A percentile compares a stretch with the other conserved stretches of the same genome.
Conservation (phyloP, 352 stramenopile genomes). For the Globisporangium lucens region DNA sequence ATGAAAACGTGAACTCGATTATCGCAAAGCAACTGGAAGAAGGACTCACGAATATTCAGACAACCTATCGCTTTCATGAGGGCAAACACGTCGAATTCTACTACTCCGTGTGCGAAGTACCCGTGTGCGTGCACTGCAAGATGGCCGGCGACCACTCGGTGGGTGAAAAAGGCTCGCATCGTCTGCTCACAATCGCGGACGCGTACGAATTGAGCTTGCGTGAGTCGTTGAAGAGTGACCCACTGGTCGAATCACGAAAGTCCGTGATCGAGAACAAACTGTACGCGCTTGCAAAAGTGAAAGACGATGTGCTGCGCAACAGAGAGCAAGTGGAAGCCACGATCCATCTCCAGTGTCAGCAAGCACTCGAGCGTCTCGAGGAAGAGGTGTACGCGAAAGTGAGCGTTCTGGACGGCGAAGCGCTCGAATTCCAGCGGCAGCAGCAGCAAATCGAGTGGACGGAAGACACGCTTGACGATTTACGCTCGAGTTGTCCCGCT, state of each 20-base stretch:
- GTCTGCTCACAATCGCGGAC: slow-evolving; percentile 55
- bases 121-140: slow-evolving; percentile 79
- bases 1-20: slow-evolving; percentile 29
- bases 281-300: slow-evolving; percentile 30
- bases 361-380: slow-evolving; percentile 42
- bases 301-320: slow-evolving; percentile 39
- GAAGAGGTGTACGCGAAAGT: slow-evolving; percentile 44
- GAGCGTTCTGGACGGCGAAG: slow-evolving; percentile 49
- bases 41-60: slow-evolving; percentile 26
- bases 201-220: slow-evolving; percentile 65
- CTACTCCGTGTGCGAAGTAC: slow-evolving; percentile 51
- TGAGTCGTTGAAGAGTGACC: slow-evolving; percentile 60
- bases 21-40: slow-evolving; percentile 53
- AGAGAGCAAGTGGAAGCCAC: slow-evolving; percentile 39
- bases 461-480: slow-evolving; percentile 52
- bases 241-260: slow-evolving; percentile 64
- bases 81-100: slow-evolving; percentile 77
- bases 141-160: slow-evolving; percentile 78
- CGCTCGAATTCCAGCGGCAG: slow-evolving; percentile 59
- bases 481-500: slow-evolving; percentile 34
- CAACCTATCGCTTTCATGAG: slow-evolving; percentile 38
- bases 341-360: slow-evolving; percentile 51
- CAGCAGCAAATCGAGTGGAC: slow-evolving; percentile 73
- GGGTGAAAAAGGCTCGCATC: slow-evolving; percentile 72
- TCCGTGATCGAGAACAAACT: slow-evolving; percentile 60